These are phyloP conservation scores for Hyphopichia pseudoburtonii DNA, from an alignment of 1,139 yeast species.

Conservation along the genomic window DNA sequence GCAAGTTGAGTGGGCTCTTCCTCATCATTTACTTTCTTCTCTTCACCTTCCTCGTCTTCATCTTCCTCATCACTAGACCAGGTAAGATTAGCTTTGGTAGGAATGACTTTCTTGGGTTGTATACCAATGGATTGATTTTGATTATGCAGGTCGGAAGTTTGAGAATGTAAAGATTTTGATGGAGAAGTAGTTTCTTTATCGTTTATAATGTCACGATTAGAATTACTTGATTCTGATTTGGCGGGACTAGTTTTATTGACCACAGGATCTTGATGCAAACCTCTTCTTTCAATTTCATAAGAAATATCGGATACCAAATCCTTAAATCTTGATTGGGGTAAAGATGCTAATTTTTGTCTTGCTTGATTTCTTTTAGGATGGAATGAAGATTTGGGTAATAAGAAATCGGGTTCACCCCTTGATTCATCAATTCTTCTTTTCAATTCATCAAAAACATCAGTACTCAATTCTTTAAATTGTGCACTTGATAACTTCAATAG, in stretches of 20 bases:
- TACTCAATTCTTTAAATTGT: conserved; percentile 86
- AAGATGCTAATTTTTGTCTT: conserved; percentile 82
- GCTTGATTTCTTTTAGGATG: conserved; percentile 97
- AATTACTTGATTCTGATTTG: conserved; percentile 1
- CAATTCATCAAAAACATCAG: conserved; percentile 91
- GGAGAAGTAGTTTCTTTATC: background rate
- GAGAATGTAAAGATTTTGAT: background rate
- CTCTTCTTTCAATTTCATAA: conserved; percentile 82
- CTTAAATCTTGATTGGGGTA: conserved; percentile 79
- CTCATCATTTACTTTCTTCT: too few species aligned
- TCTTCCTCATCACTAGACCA: conserved; percentile 85
- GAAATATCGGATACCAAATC: conserved; percentile 90
- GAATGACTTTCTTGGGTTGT: conserved; percentile 67
- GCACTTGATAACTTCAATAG: conserved; percentile 73
- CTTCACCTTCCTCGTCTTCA: conserved; percentile 17
- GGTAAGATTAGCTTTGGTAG: conserved; percentile 72
- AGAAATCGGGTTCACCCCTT: conserved; percentile 57
- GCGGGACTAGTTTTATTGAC: background rate
- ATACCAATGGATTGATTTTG: conserved; percentile 36
- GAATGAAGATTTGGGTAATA: conserved; percentile 69
- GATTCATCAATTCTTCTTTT: conserved; percentile 65
- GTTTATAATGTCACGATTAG: background rate
- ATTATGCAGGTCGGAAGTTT: conserved; percentile 2
- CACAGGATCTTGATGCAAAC: conserved; percentile 36
- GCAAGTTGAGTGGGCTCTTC: background rate